These are phyloP conservation scores for Phytophthora boehmeriae DNA, from an alignment of 352 stramenopile genomes.

Conservation along the genomic window DNA sequence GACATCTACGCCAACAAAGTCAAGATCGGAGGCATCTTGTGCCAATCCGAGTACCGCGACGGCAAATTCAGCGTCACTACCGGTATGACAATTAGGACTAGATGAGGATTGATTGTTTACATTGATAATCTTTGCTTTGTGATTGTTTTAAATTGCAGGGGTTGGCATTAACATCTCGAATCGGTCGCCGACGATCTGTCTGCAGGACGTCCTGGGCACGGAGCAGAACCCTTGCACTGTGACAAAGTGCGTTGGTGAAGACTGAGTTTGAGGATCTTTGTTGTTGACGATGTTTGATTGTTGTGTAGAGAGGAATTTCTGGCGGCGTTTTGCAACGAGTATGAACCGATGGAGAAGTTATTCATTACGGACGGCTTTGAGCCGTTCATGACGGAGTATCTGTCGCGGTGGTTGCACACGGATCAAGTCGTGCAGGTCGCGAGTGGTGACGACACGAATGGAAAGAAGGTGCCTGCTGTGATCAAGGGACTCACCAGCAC, in stretches of 20 bases:
- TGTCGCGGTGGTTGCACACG: slow-evolving; percentile 85
- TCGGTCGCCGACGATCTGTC: slow-evolving; percentile 81
- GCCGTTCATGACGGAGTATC: slow-evolving; percentile 86
- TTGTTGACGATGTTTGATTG: slow-evolving; percentile 2
- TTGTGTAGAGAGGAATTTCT: slow-evolving; percentile 80
- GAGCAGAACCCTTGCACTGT: slow-evolving; percentile 60
- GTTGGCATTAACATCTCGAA: slow-evolving; percentile 93
- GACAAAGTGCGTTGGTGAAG: slow-evolving; percentile 65
- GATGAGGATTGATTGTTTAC: not conserved
- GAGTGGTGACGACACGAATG: slow-evolving; percentile 48
- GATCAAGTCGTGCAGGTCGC: slow-evolving; percentile 84
- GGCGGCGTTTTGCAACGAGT: slow-evolving; percentile 88
- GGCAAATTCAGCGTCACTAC: slow-evolving; percentile 86
- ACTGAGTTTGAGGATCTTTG: not conserved
- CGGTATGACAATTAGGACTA: slow-evolving; percentile 31
- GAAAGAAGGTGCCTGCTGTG: slow-evolving; percentile 51
- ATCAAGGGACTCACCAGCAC: slow-evolving; percentile 84
- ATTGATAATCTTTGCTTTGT: slow-evolving; percentile 31
- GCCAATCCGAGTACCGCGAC: slow-evolving; percentile 87
- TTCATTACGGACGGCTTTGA: slow-evolving; percentile 86
- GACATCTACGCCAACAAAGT: slow-evolving; percentile 90
- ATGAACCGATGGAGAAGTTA: slow-evolving; percentile 83
- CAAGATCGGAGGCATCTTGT: slow-evolving; percentile 92
- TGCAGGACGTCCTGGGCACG: slow-evolving; percentile 82
- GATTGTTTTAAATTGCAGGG: slow-evolving; percentile 42